phyloP scores from a whole-genome alignment of 768 basidiomycete species.

The Exidia glandulosa region DNA sequence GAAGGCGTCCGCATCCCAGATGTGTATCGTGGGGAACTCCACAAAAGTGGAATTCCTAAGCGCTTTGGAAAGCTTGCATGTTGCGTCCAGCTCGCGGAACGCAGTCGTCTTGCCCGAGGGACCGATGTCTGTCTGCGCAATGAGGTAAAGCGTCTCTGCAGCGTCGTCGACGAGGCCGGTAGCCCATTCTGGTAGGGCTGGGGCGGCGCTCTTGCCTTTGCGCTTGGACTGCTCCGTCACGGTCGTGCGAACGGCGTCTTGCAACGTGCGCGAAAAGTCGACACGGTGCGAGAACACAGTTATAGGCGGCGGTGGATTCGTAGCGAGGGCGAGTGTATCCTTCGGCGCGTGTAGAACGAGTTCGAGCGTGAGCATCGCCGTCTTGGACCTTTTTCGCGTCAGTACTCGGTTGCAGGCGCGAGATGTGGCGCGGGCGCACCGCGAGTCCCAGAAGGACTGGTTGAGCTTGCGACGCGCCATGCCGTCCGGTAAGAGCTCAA shows the following conservation, averaged over 20 bases:
- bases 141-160: constrained; percentile 51
- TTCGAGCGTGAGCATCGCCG: constrained; percentile 60
- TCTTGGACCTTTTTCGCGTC: constrained; percentile 41
- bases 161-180: constrained; percentile 43
- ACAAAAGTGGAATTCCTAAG: constrained; percentile 58
- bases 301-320: constrained; percentile 12
- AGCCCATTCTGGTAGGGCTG: constrained; percentile 47
- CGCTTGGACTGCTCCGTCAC: constrained; percentile 28
- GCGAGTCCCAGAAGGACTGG: constrained; percentile 74
- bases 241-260: constrained; percentile 37
- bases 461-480: constrained; percentile 74
- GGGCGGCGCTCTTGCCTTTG: constrained; percentile 30
- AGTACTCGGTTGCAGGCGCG: neutral
- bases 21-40: constrained; percentile 75
- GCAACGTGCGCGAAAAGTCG: constrained; percentile 35
- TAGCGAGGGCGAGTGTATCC: constrained; percentile 29
- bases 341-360: constrained; percentile 51
- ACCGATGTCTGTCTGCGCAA: constrained; percentile 22
- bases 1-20: constrained; percentile 57
- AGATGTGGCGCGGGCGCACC: constrained; percentile 36
- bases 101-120: constrained; percentile 13
- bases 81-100: constrained; percentile 50
- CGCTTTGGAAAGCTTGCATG: constrained; percentile 31
- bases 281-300: constrained; percentile 58
- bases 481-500: constrained; percentile 67